Evolutionary conservation across 495 filamentous ascomycete genomes (phyloP).

Genomic region (Wilcoxina mikolae): DNA sequence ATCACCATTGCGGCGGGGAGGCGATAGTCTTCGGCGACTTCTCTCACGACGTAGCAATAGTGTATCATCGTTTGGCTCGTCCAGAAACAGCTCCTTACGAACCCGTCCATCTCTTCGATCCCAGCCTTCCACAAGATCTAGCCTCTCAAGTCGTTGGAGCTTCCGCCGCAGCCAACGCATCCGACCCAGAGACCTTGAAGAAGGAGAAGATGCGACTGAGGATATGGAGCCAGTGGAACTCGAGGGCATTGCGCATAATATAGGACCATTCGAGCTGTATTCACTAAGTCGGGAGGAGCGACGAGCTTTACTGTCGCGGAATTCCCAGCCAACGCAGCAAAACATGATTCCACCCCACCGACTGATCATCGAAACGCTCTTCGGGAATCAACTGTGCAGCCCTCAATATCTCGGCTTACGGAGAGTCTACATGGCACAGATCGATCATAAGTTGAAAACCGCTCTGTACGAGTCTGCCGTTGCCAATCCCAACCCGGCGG

Average conservation of each 20-base stretch:
- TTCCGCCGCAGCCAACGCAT: neutral
- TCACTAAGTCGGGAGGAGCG: neutral
- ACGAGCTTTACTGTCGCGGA: neutral
- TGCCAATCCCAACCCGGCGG: neutral
- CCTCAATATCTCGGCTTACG: neutral
- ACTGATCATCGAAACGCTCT: neutral
- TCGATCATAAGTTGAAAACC: slow-evolving; percentile 1
- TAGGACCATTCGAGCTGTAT: neutral
- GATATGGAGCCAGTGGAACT: neutral
- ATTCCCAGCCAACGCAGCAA: neutral
- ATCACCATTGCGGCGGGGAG: neutral
- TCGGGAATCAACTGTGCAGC: neutral
- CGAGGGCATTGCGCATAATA: neutral
- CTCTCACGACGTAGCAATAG: neutral
- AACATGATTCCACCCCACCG: no score
- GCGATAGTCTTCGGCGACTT: neutral
- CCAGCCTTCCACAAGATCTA: neutral
- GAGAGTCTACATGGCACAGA: slow-evolving; percentile 5
- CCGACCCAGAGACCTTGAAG: neutral
- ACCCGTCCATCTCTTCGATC: neutral
- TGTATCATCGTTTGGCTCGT: neutral
- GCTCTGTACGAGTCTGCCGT: neutral
- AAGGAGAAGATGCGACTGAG: neutral
- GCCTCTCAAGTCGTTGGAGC: neutral
- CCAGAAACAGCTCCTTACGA: neutral